Percentiles rank a stretch among this genome's conserved stretches.
phyloP scores from a whole-genome alignment of 345 rosid species.

The Lumnitzera littorea region DNA sequence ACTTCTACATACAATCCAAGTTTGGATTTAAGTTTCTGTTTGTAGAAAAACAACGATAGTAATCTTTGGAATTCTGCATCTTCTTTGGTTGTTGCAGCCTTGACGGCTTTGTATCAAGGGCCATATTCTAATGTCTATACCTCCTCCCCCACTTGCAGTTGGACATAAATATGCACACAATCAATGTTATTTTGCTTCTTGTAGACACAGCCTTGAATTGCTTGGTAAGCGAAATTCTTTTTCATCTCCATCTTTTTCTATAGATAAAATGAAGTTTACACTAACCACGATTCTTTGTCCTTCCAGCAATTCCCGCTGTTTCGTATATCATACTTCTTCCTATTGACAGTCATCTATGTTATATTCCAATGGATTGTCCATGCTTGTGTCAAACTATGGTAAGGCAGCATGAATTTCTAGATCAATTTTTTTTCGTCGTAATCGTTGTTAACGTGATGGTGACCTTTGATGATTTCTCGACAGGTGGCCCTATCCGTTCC shows the following conservation, averaged over 20 bases:
- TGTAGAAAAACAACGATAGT: no score
- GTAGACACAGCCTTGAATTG: constrained; percentile 76
- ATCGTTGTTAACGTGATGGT: neutral
- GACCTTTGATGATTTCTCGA: constrained; percentile 8
- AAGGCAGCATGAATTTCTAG: constrained; percentile 7
- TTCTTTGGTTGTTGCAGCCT: no score
- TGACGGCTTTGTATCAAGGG: no score
- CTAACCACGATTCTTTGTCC: neutral
- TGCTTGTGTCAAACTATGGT: constrained; percentile 65
- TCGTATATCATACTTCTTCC: constrained; percentile 82
- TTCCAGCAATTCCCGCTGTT: constrained; percentile 84
- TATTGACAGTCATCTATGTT: constrained; percentile 77
- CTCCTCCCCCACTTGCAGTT: constrained; percentile 33
- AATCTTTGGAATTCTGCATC: no score
- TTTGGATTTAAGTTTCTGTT: no score
- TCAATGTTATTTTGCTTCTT: constrained; percentile 69
- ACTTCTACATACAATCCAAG: no score
- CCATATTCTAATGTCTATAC: no score
- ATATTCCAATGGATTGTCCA: constrained; percentile 83
- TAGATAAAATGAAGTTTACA: neutral
- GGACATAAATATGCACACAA: constrained; percentile 70
- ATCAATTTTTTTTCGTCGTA: neutral
- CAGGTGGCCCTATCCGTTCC: constrained; percentile 99
- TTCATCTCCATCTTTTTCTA: neutral
- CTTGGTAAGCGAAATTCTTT: constrained; percentile 40